Evolutionary conservation across 2,329 filamentous ascomycete species (phyloP), one percentile per base, ranked within the genome.

Genomic region (Calonectria henricotiae): DNA sequence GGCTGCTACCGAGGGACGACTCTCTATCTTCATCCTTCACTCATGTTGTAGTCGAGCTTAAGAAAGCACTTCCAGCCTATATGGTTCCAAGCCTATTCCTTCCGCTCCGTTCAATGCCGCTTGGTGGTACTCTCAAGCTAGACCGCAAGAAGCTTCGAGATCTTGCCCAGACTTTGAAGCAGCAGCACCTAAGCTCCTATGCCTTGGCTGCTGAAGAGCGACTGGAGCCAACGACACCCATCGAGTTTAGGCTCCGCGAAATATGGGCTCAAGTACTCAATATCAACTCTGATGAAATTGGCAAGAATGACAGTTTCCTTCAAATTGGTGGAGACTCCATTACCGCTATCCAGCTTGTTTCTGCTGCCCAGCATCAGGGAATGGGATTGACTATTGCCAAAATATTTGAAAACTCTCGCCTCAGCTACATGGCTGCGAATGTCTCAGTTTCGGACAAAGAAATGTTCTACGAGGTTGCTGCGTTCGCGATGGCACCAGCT

Each of bases 291-390:
- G 51, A 60, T 1, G 39, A 37, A 1, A 83, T 86, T 27, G 79
- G 81, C 8, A 67, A 78, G 3, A 62, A 73, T 11, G 73, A 76
- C 51, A 71, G 70, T 49, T 79, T 79, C 68, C 76, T 79, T 54
- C 65, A 62, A 15, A 69, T 79, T 4, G 77, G 77, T 1, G 77
- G 77, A 1, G 75, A 79, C 46, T 79, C 77, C 1, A 71, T 78
- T n/a, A 65, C 55, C 0, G 73, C 76, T 6, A 78, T 78, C 37
- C 73, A 70, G 30, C 58, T 75, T 1, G 75, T 77, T 7, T 54
- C 49, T 11, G 17, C 37, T 20, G 67, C 67, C 3, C 62, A 64
- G 7, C 46, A 65, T 20, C 25, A 51, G 12, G 51, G 67, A 20
- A 62, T 69, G 1, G 37, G 23, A 12, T 17, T 69, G 3, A 37